Base-by-base conservation (phyloP, 148 eudicot species). In the Rhododendron vialii region DNA sequence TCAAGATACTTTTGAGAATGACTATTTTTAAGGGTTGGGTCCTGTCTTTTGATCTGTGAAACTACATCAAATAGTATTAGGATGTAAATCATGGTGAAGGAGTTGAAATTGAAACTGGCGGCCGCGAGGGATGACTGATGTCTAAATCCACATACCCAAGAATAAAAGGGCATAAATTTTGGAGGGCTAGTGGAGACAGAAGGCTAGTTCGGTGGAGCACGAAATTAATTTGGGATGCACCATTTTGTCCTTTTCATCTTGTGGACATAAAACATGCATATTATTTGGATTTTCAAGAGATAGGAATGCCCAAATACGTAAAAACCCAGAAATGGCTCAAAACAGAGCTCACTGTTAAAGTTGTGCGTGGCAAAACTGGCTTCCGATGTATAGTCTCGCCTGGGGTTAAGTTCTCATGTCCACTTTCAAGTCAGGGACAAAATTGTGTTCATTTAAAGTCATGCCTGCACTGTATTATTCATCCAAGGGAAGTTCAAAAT, bases 1-100 rank as follows among this genome's bases (percentile, higher is more conserved):
- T 81, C 28, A 51, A 57, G 85, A n/a, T 75, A 48, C 77, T 74
- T 33, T 80, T 48, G 81, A n/a, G 76, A 35, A 36, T 41, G 45
- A 76, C 36, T 11, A 43, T 63, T 53, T 59, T 24, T 7, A 20
- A 80, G 13, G 61, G 48, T 77, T n/a, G 10, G 28, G 13, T 77
- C 3, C 26, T 77, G 79, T 28, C 7, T 74, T 11, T n/a, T 77
- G 30, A 22, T 43, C 55, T 61, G 55, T 28, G 15, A 57, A 30
- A 48, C 10, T 55, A 36, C 22, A 30, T 33, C 13, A 8, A 51
- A 14, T 33, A 38, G 22, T 33, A 80, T 57, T 24, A 51, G 50
- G 59, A 45, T 35, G 9, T 36, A 63, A 82, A 63, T 9, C 33
- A 22, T 14, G 75, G 28, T 17, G 48, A 57, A 12, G 33, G 24